phyloP scores from a whole-genome alignment of 2,329 filamentous ascomycete genomes.

The Colletotrichum godetiae region DNA sequence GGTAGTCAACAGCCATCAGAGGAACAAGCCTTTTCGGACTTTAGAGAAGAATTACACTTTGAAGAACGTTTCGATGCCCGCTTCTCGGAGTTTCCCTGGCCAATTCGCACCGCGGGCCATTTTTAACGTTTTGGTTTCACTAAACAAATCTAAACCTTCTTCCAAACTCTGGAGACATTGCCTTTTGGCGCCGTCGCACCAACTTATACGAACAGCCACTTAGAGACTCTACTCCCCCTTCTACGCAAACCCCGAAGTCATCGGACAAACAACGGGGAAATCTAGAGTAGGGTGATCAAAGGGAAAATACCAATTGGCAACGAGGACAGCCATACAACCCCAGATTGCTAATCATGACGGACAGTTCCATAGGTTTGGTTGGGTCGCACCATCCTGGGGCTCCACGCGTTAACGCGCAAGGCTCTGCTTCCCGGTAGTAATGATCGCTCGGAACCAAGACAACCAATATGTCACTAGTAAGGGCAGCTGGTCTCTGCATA shows the following conservation, averaged over 20 bases:
- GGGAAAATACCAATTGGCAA: background rate
- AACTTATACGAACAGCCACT: background rate
- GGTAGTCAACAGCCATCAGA: background rate
- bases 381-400: background rate
- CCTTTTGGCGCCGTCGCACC: background rate
- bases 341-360: background rate
- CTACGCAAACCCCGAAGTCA: background rate
- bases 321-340: background rate
- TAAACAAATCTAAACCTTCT: slow-evolving; percentile 6
- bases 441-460: background rate
- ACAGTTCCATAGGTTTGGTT: background rate
- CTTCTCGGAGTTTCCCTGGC: background rate
- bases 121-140: slow-evolving; percentile 11
- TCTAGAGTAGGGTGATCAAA: background rate
- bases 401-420: background rate
- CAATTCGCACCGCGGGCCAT: background rate
- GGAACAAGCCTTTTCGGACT: background rate
- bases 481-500: background rate
- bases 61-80: background rate
- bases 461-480: background rate
- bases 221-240: background rate
- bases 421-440: no score
- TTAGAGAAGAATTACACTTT: background rate
- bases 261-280: background rate
- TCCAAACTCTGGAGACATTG: background rate